Evolutionary conservation across 2,329 filamentous ascomycete species (phyloP), one percentile per base, ranked within the genome.

Genomic region (Lecanicillium sp.): DNA sequence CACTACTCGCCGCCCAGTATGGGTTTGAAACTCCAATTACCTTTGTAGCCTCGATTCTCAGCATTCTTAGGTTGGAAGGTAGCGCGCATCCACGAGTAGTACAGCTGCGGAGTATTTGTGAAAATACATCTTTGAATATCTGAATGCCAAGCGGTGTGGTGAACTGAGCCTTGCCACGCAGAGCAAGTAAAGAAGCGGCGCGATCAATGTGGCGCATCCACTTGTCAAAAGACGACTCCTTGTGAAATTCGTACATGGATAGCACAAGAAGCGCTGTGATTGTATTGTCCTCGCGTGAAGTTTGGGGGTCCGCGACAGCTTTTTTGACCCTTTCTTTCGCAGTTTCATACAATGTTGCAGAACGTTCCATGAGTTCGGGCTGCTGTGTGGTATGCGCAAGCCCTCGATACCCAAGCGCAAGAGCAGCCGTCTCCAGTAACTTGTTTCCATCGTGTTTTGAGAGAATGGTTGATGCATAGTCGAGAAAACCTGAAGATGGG

Each of bases 91-190:
- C 40, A 5, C 34, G 18, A n/a, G 35, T 35, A n/a, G 38, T 27
- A 32, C 40, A 42, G 19, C 38, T 42, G 12, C 32, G 35, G 13
- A 42, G 29, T 11, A 42, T 32, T 17, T 42, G 40, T 4, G 35
- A 35, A 19, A 42, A 42, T n/a, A 42, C 40, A 20, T 42, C 40
- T 19, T 42, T 42, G 40, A 42, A 42, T 19, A 42, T 42, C 27
- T 38, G 35, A 15, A 42, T 28, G 5, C 40, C 40, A 19, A 33
- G 38, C 9, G 40, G 5, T 2, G 25, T 38, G 27, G 31, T 27
- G 11, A 42, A 42, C 18, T 42, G 40, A 12, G 35, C 20, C 29
- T 42, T 42, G 28, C 40, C 40, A 13, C 40, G 40, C n/a, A 42
- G 35, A 25, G 37, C 38, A 22, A 42, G 40, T 3, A 42, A 16